These are phyloP conservation scores for Musa acuminata DNA, from an alignment of 176 grass and related monocot species.

Conservation along the genomic window DNA sequence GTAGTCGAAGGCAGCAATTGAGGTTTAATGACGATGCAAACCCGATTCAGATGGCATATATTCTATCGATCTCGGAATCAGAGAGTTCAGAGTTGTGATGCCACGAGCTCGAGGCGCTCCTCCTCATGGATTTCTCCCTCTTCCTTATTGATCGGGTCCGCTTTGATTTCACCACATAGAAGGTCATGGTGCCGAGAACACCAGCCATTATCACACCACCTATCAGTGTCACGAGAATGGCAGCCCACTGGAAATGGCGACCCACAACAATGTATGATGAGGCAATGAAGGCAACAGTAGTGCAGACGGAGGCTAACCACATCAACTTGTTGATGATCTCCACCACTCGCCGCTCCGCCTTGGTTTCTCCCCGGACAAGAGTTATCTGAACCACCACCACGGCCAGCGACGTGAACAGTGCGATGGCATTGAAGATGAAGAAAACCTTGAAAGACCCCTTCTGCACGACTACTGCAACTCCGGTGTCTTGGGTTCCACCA, in stretches of 20 bases:
- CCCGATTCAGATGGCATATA: slow-evolving; percentile 64
- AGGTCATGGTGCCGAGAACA: slow-evolving; percentile 85
- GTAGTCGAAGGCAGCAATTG: too few relatives aligned
- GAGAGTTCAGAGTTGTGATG: slow-evolving; percentile 64
- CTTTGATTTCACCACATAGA: slow-evolving; percentile 85
- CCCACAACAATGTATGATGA: slow-evolving; percentile 85
- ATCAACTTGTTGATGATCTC: slow-evolving; percentile 91
- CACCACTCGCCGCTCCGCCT: slow-evolving; percentile 75
- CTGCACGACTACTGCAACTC: slow-evolving; percentile 43
- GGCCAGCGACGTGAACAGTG: slow-evolving; percentile 80
- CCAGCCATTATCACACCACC: slow-evolving; percentile 76
- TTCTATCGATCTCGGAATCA: slow-evolving; percentile 75
- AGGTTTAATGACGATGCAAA: too few relatives aligned
- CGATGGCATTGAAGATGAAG: slow-evolving; percentile 86
- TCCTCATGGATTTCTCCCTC: slow-evolving; percentile 50
- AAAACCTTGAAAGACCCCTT: slow-evolving; percentile 60
- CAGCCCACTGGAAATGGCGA: slow-evolving; percentile 53
- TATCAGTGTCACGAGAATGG: slow-evolving; percentile 66
- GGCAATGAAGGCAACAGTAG: slow-evolving; percentile 82
- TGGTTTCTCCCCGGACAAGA: slow-evolving; percentile 70
- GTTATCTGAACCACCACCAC: slow-evolving; percentile 97
- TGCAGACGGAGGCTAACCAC: slow-evolving; percentile 92
- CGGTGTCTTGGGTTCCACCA: slow-evolving; percentile 30
- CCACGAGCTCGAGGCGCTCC: slow-evolving; percentile 86
- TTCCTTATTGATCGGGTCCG: slow-evolving; percentile 55